phyloP scores from a whole-genome alignment of 257 asterid species.

The Solanum sitiens region DNA sequence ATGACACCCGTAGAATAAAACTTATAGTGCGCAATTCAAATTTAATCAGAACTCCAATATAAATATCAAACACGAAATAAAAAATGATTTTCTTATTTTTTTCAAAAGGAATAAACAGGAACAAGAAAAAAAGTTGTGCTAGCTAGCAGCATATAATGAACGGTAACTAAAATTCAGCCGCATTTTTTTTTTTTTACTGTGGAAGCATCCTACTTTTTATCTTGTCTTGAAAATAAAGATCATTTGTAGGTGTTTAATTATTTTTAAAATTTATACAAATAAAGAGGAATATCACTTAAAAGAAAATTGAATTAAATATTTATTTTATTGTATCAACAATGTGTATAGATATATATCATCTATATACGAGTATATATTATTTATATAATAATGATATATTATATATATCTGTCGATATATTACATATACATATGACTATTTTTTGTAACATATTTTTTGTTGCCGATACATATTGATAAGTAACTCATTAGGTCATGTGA shows the following conservation, averaged over 20 bases:
- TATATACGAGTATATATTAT: no score
- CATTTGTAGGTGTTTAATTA: not conserved
- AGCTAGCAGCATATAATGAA: not conserved
- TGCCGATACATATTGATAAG: no score
- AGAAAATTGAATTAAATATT: not conserved
- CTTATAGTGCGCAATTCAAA: no score
- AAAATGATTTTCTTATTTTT: no score
- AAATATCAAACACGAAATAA: no score
- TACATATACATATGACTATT: no score
- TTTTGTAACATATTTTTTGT: no score
- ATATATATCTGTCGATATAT: no score
- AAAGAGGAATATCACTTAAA: not conserved
- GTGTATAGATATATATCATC: not conserved
- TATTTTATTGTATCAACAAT: no score
- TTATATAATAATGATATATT: no score
- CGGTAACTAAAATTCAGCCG: not conserved
- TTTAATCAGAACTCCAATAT: no score
- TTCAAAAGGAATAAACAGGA: not conserved
- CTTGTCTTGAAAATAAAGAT: not conserved
- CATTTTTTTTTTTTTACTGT: not conserved
- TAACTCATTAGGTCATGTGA: no score
- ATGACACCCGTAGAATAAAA: not conserved
- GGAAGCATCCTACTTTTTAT: not conserved
- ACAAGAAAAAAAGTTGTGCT: not conserved
- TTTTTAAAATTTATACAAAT: not conserved